Evolutionary conservation across 1,284 basidiomycete species (phyloP).

Genomic region (Inonotus obliquus): DNA sequence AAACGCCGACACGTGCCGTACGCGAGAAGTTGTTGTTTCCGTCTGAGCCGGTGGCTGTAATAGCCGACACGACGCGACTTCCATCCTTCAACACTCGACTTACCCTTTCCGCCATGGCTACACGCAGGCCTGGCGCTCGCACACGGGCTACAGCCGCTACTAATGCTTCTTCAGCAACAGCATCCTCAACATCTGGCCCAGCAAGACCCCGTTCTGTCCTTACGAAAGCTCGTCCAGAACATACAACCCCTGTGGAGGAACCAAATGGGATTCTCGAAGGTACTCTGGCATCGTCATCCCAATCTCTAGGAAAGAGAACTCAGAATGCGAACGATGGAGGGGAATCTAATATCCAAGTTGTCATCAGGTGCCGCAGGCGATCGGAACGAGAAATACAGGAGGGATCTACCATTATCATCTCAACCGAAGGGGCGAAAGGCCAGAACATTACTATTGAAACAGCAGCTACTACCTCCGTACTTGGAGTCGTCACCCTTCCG

Average conservation of each 20-base stretch:
- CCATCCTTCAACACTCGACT: not conserved
- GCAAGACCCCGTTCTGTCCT: constrained; percentile 29
- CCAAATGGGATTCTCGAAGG: constrained; percentile 6
- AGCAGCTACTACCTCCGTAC: constrained; percentile 52
- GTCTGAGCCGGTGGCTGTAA: not conserved
- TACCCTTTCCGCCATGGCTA: constrained; percentile 12
- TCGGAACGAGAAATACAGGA: constrained; percentile 82
- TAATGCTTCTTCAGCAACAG: constrained; percentile 28
- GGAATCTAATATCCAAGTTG: constrained; percentile 86
- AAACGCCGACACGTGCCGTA: constrained; percentile 3
- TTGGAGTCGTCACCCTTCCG: constrained; percentile 62
- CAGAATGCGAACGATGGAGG: constrained; percentile 35
- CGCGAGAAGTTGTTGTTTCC: constrained; percentile 6
- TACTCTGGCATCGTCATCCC: constrained; percentile 7
- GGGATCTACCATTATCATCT: constrained; percentile 79
- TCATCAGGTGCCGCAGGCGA: constrained; percentile 77
- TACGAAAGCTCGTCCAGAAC: constrained; percentile 29
- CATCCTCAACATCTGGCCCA: constrained; percentile 4
- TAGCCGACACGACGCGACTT: not conserved
- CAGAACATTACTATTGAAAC: constrained; percentile 80
- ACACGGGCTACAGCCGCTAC: constrained; percentile 10
- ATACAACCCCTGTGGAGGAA: constrained; percentile 27
- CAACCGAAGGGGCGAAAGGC: constrained; percentile 65
- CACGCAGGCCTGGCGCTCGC: constrained; percentile 13
- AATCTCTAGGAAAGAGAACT: constrained; percentile 14